Percentiles rank a stretch among this genome's conserved stretches.
Evolutionary conservation across 495 filamentous ascomycete species (phyloP).

Genomic region (Pyrenopolyporus hunteri): DNA sequence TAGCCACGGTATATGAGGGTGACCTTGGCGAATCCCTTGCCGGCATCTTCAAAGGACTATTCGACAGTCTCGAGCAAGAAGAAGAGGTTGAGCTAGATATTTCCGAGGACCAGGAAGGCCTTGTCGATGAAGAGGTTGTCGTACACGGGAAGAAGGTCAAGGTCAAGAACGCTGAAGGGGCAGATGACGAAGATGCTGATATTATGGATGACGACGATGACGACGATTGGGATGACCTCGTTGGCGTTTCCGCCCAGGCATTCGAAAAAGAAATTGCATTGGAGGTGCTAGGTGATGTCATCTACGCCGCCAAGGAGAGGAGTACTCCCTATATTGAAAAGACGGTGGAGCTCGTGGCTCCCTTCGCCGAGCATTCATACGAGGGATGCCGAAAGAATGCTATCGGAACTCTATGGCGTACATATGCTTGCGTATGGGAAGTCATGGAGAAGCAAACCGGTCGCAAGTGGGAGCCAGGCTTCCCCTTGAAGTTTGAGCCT

Average conservation of each 20-base stretch:
- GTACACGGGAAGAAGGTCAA: conserved; percentile 84
- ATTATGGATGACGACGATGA: conserved; percentile 74
- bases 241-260: conserved; percentile 80
- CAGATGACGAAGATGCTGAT: conserved; percentile 64
- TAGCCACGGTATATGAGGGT: conserved; percentile 92
- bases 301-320: conserved; percentile 75
- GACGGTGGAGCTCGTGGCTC: conserved; percentile 80
- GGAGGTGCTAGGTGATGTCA: conserved; percentile 90
- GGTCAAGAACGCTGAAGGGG: conserved; percentile 63
- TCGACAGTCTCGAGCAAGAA: conserved; percentile 85
- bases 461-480: conserved; percentile 84
- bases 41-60: conserved; percentile 83
- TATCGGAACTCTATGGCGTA: conserved; percentile 87
- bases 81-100: conserved; percentile 84
- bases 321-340: conserved; percentile 75
- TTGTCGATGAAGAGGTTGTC: conserved; percentile 73
- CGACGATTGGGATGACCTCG: conserved; percentile 81
- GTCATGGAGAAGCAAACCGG: conserved; percentile 79
- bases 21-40: conserved; percentile 86
- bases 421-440: conserved; percentile 89
- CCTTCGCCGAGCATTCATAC: conserved; percentile 83
- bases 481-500: conserved; percentile 81
- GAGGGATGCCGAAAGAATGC: conserved; percentile 93
- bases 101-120: conserved; percentile 76
- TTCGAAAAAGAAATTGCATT: conserved; percentile 97